Conservation (phyloP, 2,329 filamentous ascomycete genomes). For the Alternaria brassicae region DNA sequence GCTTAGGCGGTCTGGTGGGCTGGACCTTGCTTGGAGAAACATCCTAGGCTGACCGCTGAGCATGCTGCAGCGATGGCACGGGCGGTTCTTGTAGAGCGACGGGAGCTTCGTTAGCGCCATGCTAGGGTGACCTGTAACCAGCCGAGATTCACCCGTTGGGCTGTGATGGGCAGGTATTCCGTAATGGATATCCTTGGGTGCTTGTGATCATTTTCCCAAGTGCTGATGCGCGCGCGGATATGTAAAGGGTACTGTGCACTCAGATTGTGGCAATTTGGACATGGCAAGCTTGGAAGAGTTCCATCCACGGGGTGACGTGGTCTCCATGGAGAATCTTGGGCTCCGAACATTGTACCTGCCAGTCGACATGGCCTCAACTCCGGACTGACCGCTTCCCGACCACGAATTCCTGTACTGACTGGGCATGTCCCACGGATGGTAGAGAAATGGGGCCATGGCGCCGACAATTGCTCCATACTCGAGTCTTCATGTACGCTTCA, state of each 20-base stretch:
- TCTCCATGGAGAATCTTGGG: neutral
- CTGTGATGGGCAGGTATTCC: slow-evolving; percentile 35
- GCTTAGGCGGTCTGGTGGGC: slow-evolving; percentile 37
- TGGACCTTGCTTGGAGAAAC: slow-evolving; percentile 32
- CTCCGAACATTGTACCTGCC: slow-evolving; percentile 2
- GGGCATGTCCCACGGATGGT: slow-evolving; percentile 15
- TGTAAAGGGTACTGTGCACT: slow-evolving; percentile 10
- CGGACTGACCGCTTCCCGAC: slow-evolving; percentile 20
- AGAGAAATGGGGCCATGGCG: slow-evolving; percentile 16
- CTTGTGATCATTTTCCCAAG: slow-evolving; percentile 14
- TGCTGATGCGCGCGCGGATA: slow-evolving; percentile 3
- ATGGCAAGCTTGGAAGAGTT: neutral
- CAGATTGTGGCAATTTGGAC: slow-evolving; percentile 1
- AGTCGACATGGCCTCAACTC: slow-evolving; percentile 12
- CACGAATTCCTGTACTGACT: slow-evolving; percentile 13
- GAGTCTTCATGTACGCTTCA: slow-evolving; percentile 5
- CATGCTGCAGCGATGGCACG: slow-evolving; percentile 38
- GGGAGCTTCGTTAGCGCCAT: slow-evolving; percentile 30
- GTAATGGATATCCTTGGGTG: slow-evolving; percentile 12
- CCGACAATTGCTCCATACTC: slow-evolving; percentile 18
- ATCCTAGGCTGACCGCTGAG: slow-evolving; percentile 30
- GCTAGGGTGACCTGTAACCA: slow-evolving; percentile 25
- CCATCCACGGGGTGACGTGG: neutral
- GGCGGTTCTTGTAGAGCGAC: slow-evolving; percentile 29
- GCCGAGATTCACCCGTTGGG: slow-evolving; percentile 39